These are phyloP conservation scores for Colletotrichum sp. DNA, from an alignment of 2,329 filamentous ascomycete species.

Conservation along the genomic window DNA sequence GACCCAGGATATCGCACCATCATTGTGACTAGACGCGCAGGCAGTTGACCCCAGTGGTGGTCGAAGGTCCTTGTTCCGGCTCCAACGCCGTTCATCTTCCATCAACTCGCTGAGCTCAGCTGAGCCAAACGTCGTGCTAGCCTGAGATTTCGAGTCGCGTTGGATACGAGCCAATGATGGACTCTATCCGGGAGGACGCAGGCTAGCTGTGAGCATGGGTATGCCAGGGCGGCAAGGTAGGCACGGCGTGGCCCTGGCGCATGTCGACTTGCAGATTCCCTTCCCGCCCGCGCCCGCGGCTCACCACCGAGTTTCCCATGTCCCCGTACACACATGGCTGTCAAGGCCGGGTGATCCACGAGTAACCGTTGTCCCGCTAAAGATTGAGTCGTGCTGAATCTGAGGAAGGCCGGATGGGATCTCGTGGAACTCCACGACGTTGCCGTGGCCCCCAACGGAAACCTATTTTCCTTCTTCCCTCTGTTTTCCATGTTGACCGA, in stretches of 20 bases:
- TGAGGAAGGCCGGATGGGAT: not conserved
- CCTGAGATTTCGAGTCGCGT: not conserved
- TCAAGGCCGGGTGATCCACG: constrained; percentile 1
- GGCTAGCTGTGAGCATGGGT: not conserved
- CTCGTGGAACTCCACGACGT: not conserved
- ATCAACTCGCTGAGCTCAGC: not conserved
- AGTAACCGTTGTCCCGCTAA: not conserved
- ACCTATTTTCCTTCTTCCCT: not conserved
- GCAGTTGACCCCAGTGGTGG: not conserved
- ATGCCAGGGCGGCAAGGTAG: not conserved
- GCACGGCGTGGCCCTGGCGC: not conserved
- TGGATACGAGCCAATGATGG: not conserved
- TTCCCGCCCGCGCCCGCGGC: constrained; percentile 5
- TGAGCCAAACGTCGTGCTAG: not conserved
- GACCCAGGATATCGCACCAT: not conserved
- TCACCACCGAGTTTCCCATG: not conserved
- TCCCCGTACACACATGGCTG: not conserved
- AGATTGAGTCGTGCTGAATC: constrained; percentile 3
- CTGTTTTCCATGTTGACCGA: not conserved
- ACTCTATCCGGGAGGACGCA: not conserved
- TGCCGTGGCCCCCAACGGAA: not conserved
- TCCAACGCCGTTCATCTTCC: not conserved
- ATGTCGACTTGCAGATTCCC: constrained; percentile 8
- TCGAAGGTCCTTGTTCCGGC: not conserved
- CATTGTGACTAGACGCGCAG: not conserved